These are phyloP conservation scores for Pseudogymnoascus sp. DNA, from an alignment of 2,329 filamentous ascomycete species.

Conservation along the genomic window DNA sequence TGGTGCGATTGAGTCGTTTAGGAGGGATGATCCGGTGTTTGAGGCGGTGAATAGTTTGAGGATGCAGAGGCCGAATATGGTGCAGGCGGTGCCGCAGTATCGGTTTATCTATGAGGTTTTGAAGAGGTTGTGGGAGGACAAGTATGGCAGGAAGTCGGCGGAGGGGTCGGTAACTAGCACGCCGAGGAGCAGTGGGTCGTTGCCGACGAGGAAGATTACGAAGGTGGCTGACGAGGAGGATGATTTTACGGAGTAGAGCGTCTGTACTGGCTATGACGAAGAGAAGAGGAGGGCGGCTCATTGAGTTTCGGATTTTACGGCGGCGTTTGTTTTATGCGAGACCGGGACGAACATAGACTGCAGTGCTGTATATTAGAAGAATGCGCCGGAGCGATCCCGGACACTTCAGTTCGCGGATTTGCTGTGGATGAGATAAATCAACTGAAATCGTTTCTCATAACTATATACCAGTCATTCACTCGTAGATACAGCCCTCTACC, in stretches of 20 bases:
- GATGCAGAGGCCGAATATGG: conserved; percentile 90
- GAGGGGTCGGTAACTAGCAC: background rate
- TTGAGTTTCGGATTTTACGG: background rate
- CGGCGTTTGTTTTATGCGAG: conserved; percentile 4
- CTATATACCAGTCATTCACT: conserved; percentile 9
- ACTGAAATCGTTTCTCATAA: conserved; percentile 7
- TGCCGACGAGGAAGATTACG: background rate
- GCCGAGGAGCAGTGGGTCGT: background rate
- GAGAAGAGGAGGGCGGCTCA: background rate
- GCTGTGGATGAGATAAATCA: background rate
- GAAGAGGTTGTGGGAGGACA: conserved; percentile 64
- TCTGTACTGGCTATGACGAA: background rate
- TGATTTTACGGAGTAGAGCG: background rate
- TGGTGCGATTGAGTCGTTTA: conserved; percentile 23
- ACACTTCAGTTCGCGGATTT: background rate
- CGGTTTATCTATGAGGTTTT: conserved; percentile 84
- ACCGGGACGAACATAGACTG: background rate
- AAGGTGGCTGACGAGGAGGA: background rate
- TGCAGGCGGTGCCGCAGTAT: conserved; percentile 80
- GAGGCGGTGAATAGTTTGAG: conserved; percentile 73
- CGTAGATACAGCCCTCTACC: background rate
- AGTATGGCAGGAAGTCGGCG: conserved; percentile 33
- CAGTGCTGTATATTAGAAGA: background rate
- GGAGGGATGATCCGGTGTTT: conserved; percentile 58
- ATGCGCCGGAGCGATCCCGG: background rate